A percentile compares a stretch with the other conserved stretches of the same genome.
Conservation (phyloP, 768 basidiomycete species). For the Mycena amicta region DNA sequence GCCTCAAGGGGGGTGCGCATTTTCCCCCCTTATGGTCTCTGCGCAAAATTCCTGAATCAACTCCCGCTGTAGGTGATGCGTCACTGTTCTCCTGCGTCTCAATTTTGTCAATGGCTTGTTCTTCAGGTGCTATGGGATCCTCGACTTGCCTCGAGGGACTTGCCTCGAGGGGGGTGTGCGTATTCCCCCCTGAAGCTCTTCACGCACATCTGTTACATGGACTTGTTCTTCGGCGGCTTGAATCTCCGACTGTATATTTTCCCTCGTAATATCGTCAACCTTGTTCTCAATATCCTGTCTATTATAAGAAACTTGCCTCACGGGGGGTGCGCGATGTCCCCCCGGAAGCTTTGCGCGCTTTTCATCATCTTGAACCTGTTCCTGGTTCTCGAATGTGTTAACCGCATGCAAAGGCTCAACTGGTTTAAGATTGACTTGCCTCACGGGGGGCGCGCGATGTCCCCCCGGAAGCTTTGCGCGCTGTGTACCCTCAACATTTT, state of each 20-base stretch:
- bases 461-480: conserved; percentile 13
- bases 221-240: too few relatives aligned
- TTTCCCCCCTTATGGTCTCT: not conserved
- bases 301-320: not conserved
- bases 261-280: not conserved
- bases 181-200: too few relatives aligned
- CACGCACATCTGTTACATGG: not conserved
- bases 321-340: conserved; percentile 15
- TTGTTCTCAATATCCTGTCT: not conserved
- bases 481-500: not conserved
- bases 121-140: too few relatives aligned
- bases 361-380: conserved; percentile 20
- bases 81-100: too few relatives aligned
- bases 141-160: too few relatives aligned
- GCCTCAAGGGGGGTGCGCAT: not conserved
- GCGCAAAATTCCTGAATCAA: not conserved
- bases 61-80: too few relatives aligned
- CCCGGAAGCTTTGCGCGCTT: conserved; percentile 16
- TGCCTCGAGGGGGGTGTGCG: too few relatives aligned
- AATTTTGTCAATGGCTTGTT: too few relatives aligned
- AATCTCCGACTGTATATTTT: too few relatives aligned
- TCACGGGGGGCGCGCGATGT: conserved; percentile 13
- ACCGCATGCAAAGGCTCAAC: too few relatives aligned
- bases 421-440: too few relatives aligned
- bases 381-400: too few relatives aligned